Conservation (phyloP, 768 basidiomycete species). For the Termitomyces sp. region DNA sequence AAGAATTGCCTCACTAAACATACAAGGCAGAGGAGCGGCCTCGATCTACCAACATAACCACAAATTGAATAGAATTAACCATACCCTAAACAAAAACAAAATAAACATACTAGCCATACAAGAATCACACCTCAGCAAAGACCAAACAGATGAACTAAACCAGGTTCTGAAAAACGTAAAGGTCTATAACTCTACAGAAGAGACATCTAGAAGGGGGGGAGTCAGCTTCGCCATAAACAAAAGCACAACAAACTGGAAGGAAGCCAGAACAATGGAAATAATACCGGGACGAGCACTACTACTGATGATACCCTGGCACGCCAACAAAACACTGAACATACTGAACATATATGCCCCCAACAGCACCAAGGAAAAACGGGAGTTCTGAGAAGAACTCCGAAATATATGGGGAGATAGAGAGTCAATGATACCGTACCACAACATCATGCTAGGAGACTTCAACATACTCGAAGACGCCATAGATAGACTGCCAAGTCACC, state of each 20-base stretch:
- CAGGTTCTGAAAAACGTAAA: neutral
- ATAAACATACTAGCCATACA: no score
- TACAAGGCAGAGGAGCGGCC: neutral
- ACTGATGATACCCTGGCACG: neutral
- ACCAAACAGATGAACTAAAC: neutral
- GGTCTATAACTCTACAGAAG: neutral
- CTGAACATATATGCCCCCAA: neutral
- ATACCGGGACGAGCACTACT: neutral
- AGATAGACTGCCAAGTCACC: neutral
- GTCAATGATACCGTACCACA: neutral
- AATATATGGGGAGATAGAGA: neutral
- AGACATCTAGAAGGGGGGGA: neutral
- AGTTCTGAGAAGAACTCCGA: neutral
- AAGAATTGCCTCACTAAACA: neutral
- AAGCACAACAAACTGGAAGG: neutral
- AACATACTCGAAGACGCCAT: neutral
- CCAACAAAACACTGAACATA: neutral
- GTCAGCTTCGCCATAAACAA: neutral
- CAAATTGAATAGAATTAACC: neutral
- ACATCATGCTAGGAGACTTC: no score
- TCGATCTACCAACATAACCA: neutral
- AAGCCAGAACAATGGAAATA: neutral
- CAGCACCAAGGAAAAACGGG: neutral
- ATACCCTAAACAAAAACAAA: no score
- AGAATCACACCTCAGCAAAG: neutral